Base-by-base conservation (phyloP, 768 basidiomycete genomes). In the Suillus paluster region DNA sequence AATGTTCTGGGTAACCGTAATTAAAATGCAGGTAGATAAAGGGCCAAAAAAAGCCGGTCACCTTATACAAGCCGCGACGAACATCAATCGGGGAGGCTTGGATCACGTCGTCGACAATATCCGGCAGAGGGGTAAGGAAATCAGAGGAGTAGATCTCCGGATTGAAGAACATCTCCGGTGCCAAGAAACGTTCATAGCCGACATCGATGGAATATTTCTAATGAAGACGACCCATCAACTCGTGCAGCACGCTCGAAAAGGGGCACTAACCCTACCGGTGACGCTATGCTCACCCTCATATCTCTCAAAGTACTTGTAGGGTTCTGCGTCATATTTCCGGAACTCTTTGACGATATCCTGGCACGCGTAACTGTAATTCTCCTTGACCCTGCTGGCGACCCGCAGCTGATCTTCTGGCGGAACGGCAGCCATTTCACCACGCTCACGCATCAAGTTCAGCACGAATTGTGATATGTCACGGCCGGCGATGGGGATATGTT, bases 291-390 rank as follows among this genome's bases (percentile, higher is more conserved):
- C 94, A 23, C 95, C 95, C 49, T 97, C 92, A 71, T 88, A 99
- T 68, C 95, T 83, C 75, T 94, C 89, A 71, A 99, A 97, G 79
- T 92, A 89, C 80, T 96, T 97, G 77, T 90, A 90, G 3, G 97
- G 97, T 69, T 99, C 97, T 59, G 88, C 85, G 71, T 99, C 97
- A 77, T 96, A 99, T 80, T 99, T 99, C 75, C 94, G 86, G 77
- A 99, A 97, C 82, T 99, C 97, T 78, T 94, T 90, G 68, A 99
- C 97, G 67, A 99, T 98, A 73, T 99, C 97, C 76, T 97, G 95
- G 73, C 97, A 99, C 46, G 98, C 95, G 71, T 99, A 99, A 69
- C 92, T 95, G 79, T 95, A 97, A 70, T 94, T 92, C 81, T 99
- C 97, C 79, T 99, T 99, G 69, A 99, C 92, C 74, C 89, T 95